Base-by-base conservation (phyloP, 768 basidiomycete species). In the Pleurotus salmoneostramineus region DNA sequence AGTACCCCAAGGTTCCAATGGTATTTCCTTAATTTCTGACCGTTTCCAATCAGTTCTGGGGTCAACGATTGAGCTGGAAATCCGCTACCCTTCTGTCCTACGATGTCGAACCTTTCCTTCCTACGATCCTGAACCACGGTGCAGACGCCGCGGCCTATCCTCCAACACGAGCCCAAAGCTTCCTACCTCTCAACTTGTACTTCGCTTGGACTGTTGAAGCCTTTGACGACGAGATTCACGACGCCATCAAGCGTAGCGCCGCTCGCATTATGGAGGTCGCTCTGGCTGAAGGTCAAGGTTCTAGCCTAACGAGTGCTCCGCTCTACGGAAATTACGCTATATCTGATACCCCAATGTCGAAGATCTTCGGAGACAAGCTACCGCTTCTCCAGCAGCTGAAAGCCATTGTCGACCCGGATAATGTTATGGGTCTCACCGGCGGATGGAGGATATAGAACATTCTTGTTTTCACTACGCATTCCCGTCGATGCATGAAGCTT, bases 371-470 rank as follows among this genome's bases (percentile, higher is more conserved):
- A 2, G 61, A 45, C 2, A 82, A 85, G 58, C 50, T 88, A 2
- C 64, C 65, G 10, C 66, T 49, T 50, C 62, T 87, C 58, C 59
- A 65, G 56, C 59, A 54, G 8, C 65, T 87, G 11, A 82, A 80
- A 63, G 63, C 59, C 57, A 56, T 49, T 15, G 73, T 82, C 54
- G 87, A 89, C 66, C 87, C 86, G 0, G 51, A 69, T 6, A 76
- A 82, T 62, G 75, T 87, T 43, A 89, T 89, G 85, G 78, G 76
- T 12, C 77, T 87, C 14, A 76, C 86, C 14, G 86, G 86, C 5
- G 87, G 86, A 6, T 87, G 78, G 67, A 87, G 84, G 68, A 69
- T 83, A 44, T 77, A 27, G 21, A 27, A 27, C n/a, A n/a, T n/a
- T n/a, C n/a, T n/a, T n/a, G n/a, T n/a, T n/a, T n/a, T n/a, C n/a